Conservation (phyloP, 2,329 filamentous ascomycete species). For the Penicillium sp. region DNA sequence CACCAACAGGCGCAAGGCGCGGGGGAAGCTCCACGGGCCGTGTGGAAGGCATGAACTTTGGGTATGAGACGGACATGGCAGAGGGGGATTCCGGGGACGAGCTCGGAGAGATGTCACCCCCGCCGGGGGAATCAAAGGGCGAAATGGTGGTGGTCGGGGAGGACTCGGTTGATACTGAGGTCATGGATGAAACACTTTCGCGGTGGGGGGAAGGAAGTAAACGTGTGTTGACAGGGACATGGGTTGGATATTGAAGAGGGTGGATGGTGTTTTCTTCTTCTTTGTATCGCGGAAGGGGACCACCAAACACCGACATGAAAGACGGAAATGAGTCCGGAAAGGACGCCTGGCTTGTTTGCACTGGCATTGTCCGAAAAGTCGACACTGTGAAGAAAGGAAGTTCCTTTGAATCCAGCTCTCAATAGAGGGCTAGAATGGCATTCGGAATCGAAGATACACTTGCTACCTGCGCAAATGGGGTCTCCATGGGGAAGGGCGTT, state of each 20-base stretch:
- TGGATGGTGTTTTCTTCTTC: conserved; percentile 30
- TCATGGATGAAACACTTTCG: conserved; percentile 44
- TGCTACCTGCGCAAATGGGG: conserved; percentile 44
- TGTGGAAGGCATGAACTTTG: conserved; percentile 36
- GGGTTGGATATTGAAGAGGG: conserved; percentile 28
- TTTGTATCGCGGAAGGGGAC: conserved; percentile 30
- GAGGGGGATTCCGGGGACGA: conserved; percentile 89
- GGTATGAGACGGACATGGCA: conserved; percentile 59
- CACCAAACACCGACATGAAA: conserved; percentile 54
- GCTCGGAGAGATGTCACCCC: conserved; percentile 86
- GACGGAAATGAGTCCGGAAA: conserved; percentile 50
- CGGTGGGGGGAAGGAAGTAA: conserved; percentile 39
- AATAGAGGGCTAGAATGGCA: conserved; percentile 28
- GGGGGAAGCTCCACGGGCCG: conserved; percentile 27
- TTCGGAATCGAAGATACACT: conserved; percentile 29
- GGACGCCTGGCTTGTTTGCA: conserved; percentile 41
- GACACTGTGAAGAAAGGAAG: conserved; percentile 31
- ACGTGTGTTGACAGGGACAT: conserved; percentile 29
- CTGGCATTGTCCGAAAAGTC: conserved; percentile 34
- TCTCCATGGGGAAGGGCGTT: conserved; percentile 10
- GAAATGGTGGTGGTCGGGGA: conserved; percentile 93
- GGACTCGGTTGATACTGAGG: conserved; percentile 84
- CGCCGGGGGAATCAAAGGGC: conserved; percentile 84
- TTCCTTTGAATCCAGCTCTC: conserved; percentile 3
- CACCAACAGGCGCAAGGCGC: conserved; percentile 19